Base-by-base conservation (phyloP, 345 rosid species). In the Gossypium anomalum region DNA sequence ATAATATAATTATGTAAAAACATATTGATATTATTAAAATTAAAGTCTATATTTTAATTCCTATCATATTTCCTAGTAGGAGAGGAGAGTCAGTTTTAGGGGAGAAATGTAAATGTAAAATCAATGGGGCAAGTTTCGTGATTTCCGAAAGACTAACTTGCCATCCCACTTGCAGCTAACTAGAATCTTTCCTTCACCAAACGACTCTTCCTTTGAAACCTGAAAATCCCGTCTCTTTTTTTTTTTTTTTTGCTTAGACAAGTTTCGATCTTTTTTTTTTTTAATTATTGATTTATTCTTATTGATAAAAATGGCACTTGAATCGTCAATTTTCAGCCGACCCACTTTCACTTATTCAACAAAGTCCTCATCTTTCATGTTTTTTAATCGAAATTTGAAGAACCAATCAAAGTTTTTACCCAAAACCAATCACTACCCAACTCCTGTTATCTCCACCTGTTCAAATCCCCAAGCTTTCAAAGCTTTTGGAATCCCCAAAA, bases 361-460 rank as follows among this genome's bases (percentile, higher is more conserved):
- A 52, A 75, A 55, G 55, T 65, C 19, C 38, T 65, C 77, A 2
- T 52, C 61, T 75, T 65, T 65, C 34, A n/a, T 14, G 34, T 43
- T 52, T 51, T 41, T 20, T 5, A 34, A 52, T 75, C 77, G 53
- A 53, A 75, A 29, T 65, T 65, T 65, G 34, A 75, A 52, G 12
- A 53, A 34, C 77, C 77, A 27, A 60, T 73, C 59, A 41, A 75
- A 29, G 9, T 65, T 65, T 65, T 75, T 49, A 16, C 17, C 71
- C 29, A 66, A 65, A 75, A 41, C 23, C 2, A 53, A 52, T 53
- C 64, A 38, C 52, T 22, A 19, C 52, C 77, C 77, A 34, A 14
- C 48, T 20, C 78, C 53, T 23, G 19, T 55, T 9, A 58, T 55
- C 12, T 43, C 55, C 23, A 75, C 51, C 51, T 66, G 9, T 16